These are phyloP conservation scores for Chaetoceros muelleri DNA, from an alignment of 108 stramenopile genomes.

Conservation along the genomic window DNA sequence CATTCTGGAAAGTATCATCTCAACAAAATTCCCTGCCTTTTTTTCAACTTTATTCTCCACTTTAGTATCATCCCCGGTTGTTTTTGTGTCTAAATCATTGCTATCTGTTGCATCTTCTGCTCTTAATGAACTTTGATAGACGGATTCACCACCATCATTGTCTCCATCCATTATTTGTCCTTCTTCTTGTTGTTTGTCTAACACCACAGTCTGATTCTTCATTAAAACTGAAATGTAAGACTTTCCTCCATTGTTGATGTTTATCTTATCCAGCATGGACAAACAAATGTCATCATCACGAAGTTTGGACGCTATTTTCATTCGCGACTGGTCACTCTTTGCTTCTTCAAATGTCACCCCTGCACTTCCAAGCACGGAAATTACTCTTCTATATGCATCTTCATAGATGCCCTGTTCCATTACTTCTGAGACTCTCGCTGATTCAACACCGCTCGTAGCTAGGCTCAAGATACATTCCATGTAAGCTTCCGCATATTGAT, in stretches of 20 bases:
- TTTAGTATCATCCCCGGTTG: conserved; percentile 14
- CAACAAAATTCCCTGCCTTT: background rate
- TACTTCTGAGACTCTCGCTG: conserved; percentile 54
- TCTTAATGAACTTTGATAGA: conserved; percentile 3
- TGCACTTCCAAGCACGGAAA: conserved; percentile 63
- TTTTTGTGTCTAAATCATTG: conserved; percentile 12
- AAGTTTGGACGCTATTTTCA: conserved; percentile 42
- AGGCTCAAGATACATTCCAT: conserved; percentile 67
- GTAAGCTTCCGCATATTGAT: conserved; percentile 62
- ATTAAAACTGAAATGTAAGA: background rate
- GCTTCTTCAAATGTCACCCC: conserved; percentile 48
- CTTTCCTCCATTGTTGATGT: conserved; percentile 10
- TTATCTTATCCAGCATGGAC: conserved; percentile 69
- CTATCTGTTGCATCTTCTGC: conserved; percentile 13
- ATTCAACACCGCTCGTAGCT: conserved; percentile 67
- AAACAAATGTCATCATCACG: conserved; percentile 74
- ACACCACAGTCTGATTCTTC: background rate
- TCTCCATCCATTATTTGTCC: conserved; percentile 12
- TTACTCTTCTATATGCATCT: conserved; percentile 50
- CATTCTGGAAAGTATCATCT: background rate
- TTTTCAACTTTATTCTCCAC: conserved; percentile 8
- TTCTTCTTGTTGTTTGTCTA: background rate
- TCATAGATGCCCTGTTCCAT: conserved; percentile 49
- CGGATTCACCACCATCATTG: conserved; percentile 7
- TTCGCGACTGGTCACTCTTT: conserved; percentile 21